Conservation (phyloP, 345 rosid species). For the Pugionium cornutum region DNA sequence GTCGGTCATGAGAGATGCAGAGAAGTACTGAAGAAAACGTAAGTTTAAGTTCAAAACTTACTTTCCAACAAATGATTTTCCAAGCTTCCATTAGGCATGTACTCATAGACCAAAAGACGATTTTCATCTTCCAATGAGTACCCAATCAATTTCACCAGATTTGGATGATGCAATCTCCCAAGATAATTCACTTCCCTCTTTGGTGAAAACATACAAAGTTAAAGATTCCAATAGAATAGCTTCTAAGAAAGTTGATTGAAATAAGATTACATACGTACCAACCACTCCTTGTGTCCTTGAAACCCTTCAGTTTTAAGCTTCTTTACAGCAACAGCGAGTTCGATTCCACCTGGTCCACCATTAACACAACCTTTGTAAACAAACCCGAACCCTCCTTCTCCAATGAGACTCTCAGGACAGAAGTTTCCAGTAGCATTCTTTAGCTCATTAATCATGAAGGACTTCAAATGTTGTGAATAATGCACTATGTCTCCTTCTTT, state of each 20-base stretch:
- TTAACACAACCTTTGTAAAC: constrained; percentile 84
- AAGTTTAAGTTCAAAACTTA: constrained; percentile 37
- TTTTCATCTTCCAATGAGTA: constrained; percentile 63
- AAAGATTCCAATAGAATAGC: neutral
- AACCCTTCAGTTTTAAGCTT: constrained; percentile 66
- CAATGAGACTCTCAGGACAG: constrained; percentile 58
- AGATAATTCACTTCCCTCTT: constrained; percentile 79
- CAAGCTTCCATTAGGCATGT: constrained; percentile 74
- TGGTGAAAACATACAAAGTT: neutral
- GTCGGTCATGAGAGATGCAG: neutral
- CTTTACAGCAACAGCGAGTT: constrained; percentile 69
- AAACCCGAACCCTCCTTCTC: constrained; percentile 91
- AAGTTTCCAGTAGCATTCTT: constrained; percentile 68
- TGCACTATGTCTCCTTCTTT: constrained; percentile 53
- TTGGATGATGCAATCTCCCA: constrained; percentile 74
- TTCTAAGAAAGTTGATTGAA: neutral
- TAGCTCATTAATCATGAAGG: constrained; percentile 59
- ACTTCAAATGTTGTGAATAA: constrained; percentile 50
- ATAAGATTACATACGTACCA: constrained; percentile 46
- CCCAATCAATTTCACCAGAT: constrained; percentile 76
- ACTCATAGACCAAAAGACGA: constrained; percentile 82
- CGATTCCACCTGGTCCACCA: constrained; percentile 47
- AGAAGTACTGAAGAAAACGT: neutral
- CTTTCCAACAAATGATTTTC: constrained; percentile 74
- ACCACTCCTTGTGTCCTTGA: constrained; percentile 93